These are phyloP conservation scores for Diaporthe sp. DNA, from an alignment of 2,329 filamentous ascomycete genomes.

Conservation along the genomic window DNA sequence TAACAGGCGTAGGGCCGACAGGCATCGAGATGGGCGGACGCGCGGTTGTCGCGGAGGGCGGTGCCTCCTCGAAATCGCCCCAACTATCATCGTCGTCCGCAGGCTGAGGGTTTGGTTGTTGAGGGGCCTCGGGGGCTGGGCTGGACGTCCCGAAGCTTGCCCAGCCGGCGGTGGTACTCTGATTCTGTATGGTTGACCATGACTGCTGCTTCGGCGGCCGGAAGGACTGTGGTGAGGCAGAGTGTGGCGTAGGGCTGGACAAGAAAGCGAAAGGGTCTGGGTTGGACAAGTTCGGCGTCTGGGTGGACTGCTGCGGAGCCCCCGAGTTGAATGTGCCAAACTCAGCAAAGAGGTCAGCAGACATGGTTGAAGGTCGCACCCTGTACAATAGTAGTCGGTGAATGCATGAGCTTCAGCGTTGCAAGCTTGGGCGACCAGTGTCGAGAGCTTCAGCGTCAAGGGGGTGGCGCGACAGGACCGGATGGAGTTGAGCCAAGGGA, in stretches of 20 bases:
- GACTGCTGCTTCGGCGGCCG: slow-evolving; percentile 32
- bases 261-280: slow-evolving; percentile 48
- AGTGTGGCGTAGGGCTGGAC: slow-evolving; percentile 34
- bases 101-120: slow-evolving; percentile 34
- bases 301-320: slow-evolving; percentile 39
- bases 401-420: slow-evolving; percentile 19
- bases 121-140: background rate
- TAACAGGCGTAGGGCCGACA: background rate
- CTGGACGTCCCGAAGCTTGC: slow-evolving; percentile 34
- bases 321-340: slow-evolving; percentile 63
- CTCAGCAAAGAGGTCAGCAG: slow-evolving; percentile 73
- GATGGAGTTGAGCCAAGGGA: background rate
- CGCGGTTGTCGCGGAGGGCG: slow-evolving; percentile 41
- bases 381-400: slow-evolving; percentile 3
- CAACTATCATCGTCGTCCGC: slow-evolving; percentile 69
- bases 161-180: slow-evolving; percentile 37
- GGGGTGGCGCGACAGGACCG: background rate
- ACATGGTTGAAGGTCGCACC: slow-evolving; percentile 56
- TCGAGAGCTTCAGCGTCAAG: background rate
- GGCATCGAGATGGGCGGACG: slow-evolving; percentile 31
- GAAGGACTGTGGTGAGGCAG: slow-evolving; percentile 30
- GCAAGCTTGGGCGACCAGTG: background rate
- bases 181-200: slow-evolving; percentile 42
- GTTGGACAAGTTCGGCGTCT: slow-evolving; percentile 32
- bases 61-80: slow-evolving; percentile 74